Evolutionary conservation across 768 basidiomycete species (phyloP).

Genomic region (Pleurotus sapidus): DNA sequence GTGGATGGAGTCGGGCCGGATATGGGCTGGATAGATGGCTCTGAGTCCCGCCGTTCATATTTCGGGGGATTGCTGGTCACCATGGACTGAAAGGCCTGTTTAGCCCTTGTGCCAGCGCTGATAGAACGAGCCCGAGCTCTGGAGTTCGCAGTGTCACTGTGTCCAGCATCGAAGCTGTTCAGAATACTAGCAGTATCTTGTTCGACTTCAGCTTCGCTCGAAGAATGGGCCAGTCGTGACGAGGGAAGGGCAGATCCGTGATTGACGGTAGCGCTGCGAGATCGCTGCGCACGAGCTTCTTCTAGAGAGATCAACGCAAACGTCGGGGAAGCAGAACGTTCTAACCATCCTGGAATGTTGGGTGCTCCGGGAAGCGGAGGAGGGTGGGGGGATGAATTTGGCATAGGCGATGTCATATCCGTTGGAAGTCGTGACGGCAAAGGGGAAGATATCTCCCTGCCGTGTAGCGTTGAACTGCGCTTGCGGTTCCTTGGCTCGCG

Average conservation of each 20-base stretch:
- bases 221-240: constrained; percentile 20
- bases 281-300: constrained; percentile 73
- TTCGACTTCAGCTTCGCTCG: constrained; percentile 25
- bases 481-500: constrained; percentile 12
- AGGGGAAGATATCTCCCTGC: constrained; percentile 57
- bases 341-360: constrained; percentile 49
- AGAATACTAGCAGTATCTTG: constrained; percentile 19
- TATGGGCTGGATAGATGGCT: constrained; percentile 19
- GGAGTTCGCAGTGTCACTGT: constrained; percentile 15
- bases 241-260: constrained; percentile 22
- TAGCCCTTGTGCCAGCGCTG: constrained; percentile 57
- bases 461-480: constrained; percentile 35
- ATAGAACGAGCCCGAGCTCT: constrained; percentile 55
- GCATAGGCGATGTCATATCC: constrained; percentile 21
- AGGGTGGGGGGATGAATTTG: constrained; percentile 17
- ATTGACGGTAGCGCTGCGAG: constrained; percentile 47
- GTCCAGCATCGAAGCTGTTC: constrained; percentile 22
- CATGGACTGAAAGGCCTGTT: constrained; percentile 41
- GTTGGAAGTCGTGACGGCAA: constrained; percentile 35
- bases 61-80: constrained; percentile 30
- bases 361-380: constrained; percentile 19
- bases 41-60: constrained; percentile 42
- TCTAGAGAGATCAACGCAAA: constrained; percentile 74
- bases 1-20: constrained; percentile 21
- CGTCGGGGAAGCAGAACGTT: constrained; percentile 41